Evolutionary conservation across 768 basidiomycete genomes (phyloP).

Genomic region (Daedaleopsis nitida): DNA sequence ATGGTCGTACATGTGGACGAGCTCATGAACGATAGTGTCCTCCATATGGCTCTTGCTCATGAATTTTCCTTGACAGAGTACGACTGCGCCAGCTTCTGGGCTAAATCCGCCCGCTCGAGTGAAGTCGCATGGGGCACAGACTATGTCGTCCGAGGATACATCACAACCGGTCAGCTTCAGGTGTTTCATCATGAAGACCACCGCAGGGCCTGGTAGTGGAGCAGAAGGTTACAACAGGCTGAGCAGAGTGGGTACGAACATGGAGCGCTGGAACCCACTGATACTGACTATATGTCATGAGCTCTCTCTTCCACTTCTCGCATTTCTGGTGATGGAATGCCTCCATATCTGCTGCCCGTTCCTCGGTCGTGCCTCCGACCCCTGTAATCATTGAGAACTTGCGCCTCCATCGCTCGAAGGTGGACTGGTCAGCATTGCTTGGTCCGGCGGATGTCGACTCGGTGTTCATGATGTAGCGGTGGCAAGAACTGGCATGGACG

Average conservation of each 20-base stretch:
- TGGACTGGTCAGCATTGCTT: conserved; percentile 20
- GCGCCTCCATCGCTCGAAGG: conserved; percentile 55
- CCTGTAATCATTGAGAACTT: conserved; percentile 53
- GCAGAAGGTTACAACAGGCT: background rate
- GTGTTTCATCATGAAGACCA: conserved; percentile 92
- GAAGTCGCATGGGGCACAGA: conserved; percentile 83
- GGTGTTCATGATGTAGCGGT: conserved; percentile 1
- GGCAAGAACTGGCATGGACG: background rate
- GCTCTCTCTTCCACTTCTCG: conserved; percentile 52
- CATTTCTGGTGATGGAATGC: conserved; percentile 45
- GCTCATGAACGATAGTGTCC: conserved; percentile 89
- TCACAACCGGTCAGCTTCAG: conserved; percentile 73
- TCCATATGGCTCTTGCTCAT: conserved; percentile 87
- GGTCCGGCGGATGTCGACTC: conserved; percentile 21
- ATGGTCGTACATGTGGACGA: conserved; percentile 95
- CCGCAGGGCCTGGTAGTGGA: conserved; percentile 64
- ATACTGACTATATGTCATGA: conserved; percentile 50
- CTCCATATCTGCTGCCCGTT: conserved; percentile 38
- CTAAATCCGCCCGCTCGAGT: conserved; percentile 80
- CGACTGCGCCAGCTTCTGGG: conserved; percentile 74
- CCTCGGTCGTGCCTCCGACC: conserved; percentile 47
- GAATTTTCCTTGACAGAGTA: conserved; percentile 86
- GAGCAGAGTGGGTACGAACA: background rate
- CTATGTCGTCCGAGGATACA: conserved; percentile 70
- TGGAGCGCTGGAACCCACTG: conserved; percentile 17